phyloP scores from a whole-genome alignment of 2,329 filamentous ascomycete genomes.

The Beauveria sp. region DNA sequence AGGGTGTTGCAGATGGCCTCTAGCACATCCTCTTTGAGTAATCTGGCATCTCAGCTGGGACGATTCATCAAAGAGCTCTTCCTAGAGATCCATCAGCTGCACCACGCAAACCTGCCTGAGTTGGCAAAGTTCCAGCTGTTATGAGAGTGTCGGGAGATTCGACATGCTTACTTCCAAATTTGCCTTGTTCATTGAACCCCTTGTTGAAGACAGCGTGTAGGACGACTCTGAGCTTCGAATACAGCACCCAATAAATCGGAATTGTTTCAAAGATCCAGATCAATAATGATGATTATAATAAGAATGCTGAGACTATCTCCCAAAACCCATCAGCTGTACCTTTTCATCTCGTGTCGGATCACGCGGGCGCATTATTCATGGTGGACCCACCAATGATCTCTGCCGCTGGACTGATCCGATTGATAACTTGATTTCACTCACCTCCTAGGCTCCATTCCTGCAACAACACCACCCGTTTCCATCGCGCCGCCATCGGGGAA shows the following conservation, averaged over 20 bases:
- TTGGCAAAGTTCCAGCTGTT: too few species aligned
- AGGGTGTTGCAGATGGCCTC: background rate
- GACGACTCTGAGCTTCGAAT: too few species aligned
- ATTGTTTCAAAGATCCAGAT: too few species aligned
- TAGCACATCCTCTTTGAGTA: background rate
- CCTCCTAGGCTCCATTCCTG: background rate
- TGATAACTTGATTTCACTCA: background rate
- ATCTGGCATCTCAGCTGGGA: background rate
- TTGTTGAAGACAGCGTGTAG: too few species aligned
- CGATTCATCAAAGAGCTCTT: background rate
- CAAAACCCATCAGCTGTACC: background rate
- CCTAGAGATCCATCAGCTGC: background rate
- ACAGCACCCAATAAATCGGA: too few species aligned
- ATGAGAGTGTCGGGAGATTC: too few species aligned
- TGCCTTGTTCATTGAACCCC: too few species aligned
- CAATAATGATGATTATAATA: too few species aligned
- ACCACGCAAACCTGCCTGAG: background rate
- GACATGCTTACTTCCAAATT: too few species aligned
- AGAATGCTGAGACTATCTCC: background rate
- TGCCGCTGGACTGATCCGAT: background rate
- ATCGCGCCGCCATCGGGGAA: background rate
- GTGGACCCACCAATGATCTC: background rate
- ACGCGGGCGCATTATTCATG: background rate
- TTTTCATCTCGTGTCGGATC: background rate
- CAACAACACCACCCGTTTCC: background rate